phyloP scores from a whole-genome alignment of 345 rosid genomes.

The Murraya paniculata region DNA sequence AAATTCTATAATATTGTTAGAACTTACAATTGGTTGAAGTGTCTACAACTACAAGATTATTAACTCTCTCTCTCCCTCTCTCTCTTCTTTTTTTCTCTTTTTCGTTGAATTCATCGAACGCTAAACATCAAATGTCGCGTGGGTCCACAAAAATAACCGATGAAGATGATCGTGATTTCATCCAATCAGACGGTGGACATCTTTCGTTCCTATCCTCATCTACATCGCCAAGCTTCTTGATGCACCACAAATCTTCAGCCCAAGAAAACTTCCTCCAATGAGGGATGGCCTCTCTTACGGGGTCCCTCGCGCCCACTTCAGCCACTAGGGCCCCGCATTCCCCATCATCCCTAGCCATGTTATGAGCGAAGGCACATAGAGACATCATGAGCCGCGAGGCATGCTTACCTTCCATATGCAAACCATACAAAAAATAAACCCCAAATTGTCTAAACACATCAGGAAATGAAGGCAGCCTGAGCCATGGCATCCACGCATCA shows the following conservation, averaged over 20 bases:
- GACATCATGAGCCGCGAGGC: constrained; percentile 51
- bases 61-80: neutral
- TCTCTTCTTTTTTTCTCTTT: too few relatives aligned
- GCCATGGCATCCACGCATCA: constrained; percentile 71
- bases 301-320: constrained; percentile 60
- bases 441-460: constrained; percentile 63
- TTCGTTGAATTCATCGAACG: neutral
- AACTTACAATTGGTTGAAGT: neutral
- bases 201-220: constrained; percentile 1
- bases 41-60: constrained; percentile 1
- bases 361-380: constrained; percentile 58
- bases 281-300: constrained; percentile 49
- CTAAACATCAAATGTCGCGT: constrained; percentile 50
- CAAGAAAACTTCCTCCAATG: constrained; percentile 69
- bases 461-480: constrained; percentile 68
- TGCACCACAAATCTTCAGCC: constrained; percentile 73
- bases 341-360: constrained; percentile 55
- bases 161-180: constrained; percentile 31
- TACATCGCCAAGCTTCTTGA: constrained; percentile 41
- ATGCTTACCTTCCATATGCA: constrained; percentile 61
- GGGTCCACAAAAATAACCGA: constrained; percentile 67
- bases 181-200: constrained; percentile 40
- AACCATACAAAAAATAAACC: constrained; percentile 55
- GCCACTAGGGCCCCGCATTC: constrained; percentile 66
- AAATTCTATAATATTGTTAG: neutral